Evolutionary conservation across 371 early-diverging fungal species (phyloP), one percentile per base, ranked within the genome.

Genomic region (Mucor indicus): DNA sequence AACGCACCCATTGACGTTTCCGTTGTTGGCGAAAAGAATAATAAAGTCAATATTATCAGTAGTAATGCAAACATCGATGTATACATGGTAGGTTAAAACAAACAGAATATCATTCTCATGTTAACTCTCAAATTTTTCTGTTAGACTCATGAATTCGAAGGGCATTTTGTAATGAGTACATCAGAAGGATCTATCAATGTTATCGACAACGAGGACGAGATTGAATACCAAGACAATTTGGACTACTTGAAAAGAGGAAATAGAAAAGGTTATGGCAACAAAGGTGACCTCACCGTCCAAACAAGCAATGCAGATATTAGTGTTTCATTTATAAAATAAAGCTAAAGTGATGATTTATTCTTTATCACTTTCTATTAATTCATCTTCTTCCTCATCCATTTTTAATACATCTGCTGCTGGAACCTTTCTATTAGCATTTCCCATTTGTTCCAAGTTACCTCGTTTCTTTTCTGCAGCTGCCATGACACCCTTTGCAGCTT

Each of bases 401-500:
- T 37, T 37, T 27, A 7, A 11, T 7, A 7, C 11, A 27, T 27
- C 29, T 27, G 17, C 17, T 24, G 45, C 25, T 12, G 69, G 69
- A 13, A 62, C 57, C 20, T 62, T 63, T 50, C 67, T 42, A 39
- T 75, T 75, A 5, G 72, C 75, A 57, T 63, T 75, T 15, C 75
- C 75, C 69, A 75, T 64, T 31, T 75, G 69, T 32, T 75, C 76
- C 38, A 75, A 50, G 55, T 75, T 75, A 8, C 68, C 69, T 19
- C 72, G 62, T 38, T 75, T 75, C 53, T 75, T 75, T 27, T 67
- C 74, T 22, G 70, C 70, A 11, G 74, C 74, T 15, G 70, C 70
- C 74, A 74, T 74, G 0, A 74, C 75, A 12, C 75, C 75, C 35
- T 75, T 75, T 7, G 71, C 71, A 23, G 75, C 74, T 13, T 70